Evolutionary conservation across 306 rosid species (phyloP), one percentile per base, ranked within the genome.

Genomic region (Ormosia emarginata): DNA sequence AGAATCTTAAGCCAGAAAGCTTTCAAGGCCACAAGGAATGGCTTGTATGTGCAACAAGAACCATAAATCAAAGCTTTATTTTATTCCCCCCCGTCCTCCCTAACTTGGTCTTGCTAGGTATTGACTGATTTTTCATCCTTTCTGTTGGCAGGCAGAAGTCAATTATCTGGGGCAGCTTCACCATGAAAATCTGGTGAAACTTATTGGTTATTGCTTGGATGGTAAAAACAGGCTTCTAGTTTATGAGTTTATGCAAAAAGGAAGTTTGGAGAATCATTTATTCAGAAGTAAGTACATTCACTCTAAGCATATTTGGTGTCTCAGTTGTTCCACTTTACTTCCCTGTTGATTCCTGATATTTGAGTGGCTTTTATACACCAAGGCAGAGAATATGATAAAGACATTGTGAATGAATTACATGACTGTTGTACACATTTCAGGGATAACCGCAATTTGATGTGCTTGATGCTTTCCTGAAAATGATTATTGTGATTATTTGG

Each of bases 21-120:
- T 94, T 90, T 86, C 97, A 93, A 84, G 98, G 99, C 41, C 95
- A 95, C 94, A 93, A 89, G 78, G 99, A 95, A 85, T 95, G 99
- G 98, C 99, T 95, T 70, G 98, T 95, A 90, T 36, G 98, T 92
- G 64, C 49, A 88, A 77, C 8, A 66, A 58, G 47, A 73, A 49
- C 67, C 78, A 29, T 79, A 65, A 39, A 57, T 53, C 61, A 49
- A 15, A 68, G 24, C 32, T 14, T 9, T 11, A 44, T 8, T 12
- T 44, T 47, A 2, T 24, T 47, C 17, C 58, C 5, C 34, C 11
- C 15, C 52, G 3, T 58, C 5, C 73, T 80, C 9, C 32, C 39
- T 62, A 33, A 62, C 4, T 67, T 71, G 37, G 58, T 66, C 15
- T 76, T 72, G 46, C 39, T 73, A 39, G 66, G 53, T 62, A 49